Evolutionary conservation across 805 yeast genomes (phyloP), one percentile per base, ranked within the genome.

Genomic region (Naumovozyma castellii): DNA sequence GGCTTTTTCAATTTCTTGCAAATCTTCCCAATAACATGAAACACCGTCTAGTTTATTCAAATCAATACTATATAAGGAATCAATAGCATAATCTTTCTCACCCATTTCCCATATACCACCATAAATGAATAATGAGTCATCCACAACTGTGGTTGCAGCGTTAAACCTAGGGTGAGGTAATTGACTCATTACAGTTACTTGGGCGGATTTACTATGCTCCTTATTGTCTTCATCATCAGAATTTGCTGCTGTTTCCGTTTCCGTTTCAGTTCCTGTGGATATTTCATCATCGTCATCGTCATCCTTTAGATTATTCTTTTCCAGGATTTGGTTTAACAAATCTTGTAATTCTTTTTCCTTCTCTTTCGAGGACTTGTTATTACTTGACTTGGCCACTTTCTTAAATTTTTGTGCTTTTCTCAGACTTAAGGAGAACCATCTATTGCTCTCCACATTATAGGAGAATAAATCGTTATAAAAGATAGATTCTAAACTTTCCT

Each of bases 61-160:
- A 63, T 92, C 96, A 35, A 92, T 69, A 19, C 88, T 72, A 54
- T 90, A 92, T 58, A 90, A 73, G 6, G 94, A 80, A 57, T 90
- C 95, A 50, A 92, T 71, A 32, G 76, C 74, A 57, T 72, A 84
- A 58, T 90, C 98, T 44, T 73, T 80, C 38, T 92, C 97, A 3
- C 88, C 95, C 22, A 72, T 65, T 58, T 92, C 97, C 78, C 80
- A 90, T 33, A 80, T 75, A 50, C 97, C 98, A 18, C 97, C 95
- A 56, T 73, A 87, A 8, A 92, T 81, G 61, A 78, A 90, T 43
- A 87, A 67, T 0, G 71, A 73, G 56, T 90, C 97, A 50, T 83
- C 94, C 30, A 82, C 76, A 1, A 90, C 95, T 42, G 94, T 79
- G 3, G 86, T 75, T 2, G 88, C 65, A 3, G 95, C 78, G 56